Percentiles rank a stretch among this genome's conserved stretches.
Evolutionary conservation across 2,329 filamentous ascomycete species (phyloP).

Genomic region (Colletotrichum abscissum): DNA sequence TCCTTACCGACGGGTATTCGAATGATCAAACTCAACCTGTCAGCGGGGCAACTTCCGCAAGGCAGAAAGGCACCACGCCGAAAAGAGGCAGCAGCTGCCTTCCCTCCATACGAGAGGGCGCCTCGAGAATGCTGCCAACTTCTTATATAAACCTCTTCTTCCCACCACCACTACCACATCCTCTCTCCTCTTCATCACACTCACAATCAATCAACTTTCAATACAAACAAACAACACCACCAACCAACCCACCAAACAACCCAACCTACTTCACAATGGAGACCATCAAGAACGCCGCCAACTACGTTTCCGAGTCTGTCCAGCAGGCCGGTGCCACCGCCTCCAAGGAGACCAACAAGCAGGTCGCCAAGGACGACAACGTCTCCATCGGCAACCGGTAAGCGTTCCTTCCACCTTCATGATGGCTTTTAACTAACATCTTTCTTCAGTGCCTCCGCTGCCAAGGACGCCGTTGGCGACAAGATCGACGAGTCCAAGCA

Average conservation of each 20-base stretch:
- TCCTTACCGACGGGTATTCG: too few species aligned
- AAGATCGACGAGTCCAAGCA: conserved; percentile 56
- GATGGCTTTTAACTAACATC: conserved; percentile 41
- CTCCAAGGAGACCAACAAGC: conserved; percentile 78
- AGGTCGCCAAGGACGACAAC: conserved; percentile 72
- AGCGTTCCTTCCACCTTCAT: conserved; percentile 35
- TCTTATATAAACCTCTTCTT: conserved; percentile 40
- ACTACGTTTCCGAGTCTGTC: conserved; percentile 75
- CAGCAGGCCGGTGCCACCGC: conserved; percentile 66
- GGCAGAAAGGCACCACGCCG: conserved; percentile 23
- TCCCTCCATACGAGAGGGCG: conserved; percentile 3
- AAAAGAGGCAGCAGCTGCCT: conserved; percentile 12
- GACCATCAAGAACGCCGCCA: conserved; percentile 69
- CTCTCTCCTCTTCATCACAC: conserved; percentile 37
- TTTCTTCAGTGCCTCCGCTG: conserved; percentile 53
- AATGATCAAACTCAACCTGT: conserved; percentile 4
- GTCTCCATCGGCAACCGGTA: conserved; percentile 65
- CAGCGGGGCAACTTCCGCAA: conserved; percentile 27
- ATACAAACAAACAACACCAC: conserved; percentile 36
- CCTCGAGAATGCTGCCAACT: conserved; percentile 27
- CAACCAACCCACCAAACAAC: conserved; percentile 38
- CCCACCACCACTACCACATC: conserved; percentile 17
- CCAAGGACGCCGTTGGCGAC: conserved; percentile 60
- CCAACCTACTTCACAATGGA: conserved; percentile 56
- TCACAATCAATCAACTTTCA: conserved; percentile 41